Evolutionary conservation across 2,329 filamentous ascomycete genomes (phyloP).

Genomic region (Penicillium sp.): DNA sequence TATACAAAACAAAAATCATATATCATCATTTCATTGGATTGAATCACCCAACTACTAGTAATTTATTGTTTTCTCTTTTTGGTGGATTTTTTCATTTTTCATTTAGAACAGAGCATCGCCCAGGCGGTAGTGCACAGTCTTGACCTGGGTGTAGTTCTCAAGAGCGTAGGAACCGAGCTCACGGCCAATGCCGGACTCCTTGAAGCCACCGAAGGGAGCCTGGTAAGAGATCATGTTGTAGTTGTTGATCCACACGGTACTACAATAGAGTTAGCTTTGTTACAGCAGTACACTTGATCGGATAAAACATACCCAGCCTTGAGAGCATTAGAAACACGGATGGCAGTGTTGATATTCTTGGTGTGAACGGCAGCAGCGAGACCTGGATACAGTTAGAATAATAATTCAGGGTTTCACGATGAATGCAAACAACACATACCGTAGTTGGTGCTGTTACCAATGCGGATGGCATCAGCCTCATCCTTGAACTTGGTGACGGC

Average conservation of each 20-base stretch:
- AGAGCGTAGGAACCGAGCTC: slow-evolving; percentile 51
- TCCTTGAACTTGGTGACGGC: slow-evolving; percentile 73
- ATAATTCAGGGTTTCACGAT: neutral
- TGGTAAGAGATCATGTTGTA: slow-evolving; percentile 66
- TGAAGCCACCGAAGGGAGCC: slow-evolving; percentile 43
- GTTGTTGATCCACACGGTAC: slow-evolving; percentile 63
- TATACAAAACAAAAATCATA: slow-evolving; percentile 11
- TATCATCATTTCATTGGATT: slow-evolving; percentile 3
- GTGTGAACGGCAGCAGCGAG: slow-evolving; percentile 78
- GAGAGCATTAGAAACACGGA: slow-evolving; percentile 70
- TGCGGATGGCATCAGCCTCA: slow-evolving; percentile 67
- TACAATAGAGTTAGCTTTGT: slow-evolving; percentile 10
- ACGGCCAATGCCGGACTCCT: slow-evolving; percentile 28
- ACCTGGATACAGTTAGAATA: slow-evolving; percentile 57
- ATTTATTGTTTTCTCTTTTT: too few relatives aligned
- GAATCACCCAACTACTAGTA: neutral
- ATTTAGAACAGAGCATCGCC: slow-evolving; percentile 48
- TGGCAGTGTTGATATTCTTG: slow-evolving; percentile 72
- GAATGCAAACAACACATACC: slow-evolving; percentile 58
- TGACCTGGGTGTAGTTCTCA: slow-evolving; percentile 52
- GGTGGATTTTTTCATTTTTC: slow-evolving; percentile 1
- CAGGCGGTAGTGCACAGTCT: slow-evolving; percentile 48
- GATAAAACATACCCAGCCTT: slow-evolving; percentile 58
- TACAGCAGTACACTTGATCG: slow-evolving; percentile 49
- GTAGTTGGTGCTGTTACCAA: slow-evolving; percentile 73